phyloP scores from a whole-genome alignment of 768 basidiomycete genomes.

The Leccinum rimulosum region DNA sequence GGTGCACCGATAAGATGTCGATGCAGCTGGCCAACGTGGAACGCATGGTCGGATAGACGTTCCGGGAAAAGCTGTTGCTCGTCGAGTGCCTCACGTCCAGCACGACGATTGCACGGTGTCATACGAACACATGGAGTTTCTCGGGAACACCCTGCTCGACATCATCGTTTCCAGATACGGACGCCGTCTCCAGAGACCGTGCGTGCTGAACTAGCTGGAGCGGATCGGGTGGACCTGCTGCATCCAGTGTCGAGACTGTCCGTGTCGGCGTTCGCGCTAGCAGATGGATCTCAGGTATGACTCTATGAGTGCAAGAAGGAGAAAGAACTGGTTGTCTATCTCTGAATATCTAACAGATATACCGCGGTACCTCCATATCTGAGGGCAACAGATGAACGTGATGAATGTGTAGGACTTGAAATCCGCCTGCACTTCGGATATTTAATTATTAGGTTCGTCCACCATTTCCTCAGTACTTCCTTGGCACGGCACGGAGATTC shows the following conservation, averaged over 20 bases:
- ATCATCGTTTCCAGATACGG: slow-evolving; percentile 66
- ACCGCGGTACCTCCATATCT: no score
- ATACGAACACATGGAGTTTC: slow-evolving; percentile 75
- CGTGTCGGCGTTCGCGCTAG: slow-evolving; percentile 12
- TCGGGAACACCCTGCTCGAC: slow-evolving; percentile 72
- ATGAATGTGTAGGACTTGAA: no score
- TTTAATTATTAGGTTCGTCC: no score
- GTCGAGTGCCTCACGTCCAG: slow-evolving; percentile 71
- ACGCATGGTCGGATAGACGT: slow-evolving; percentile 43
- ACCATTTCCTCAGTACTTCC: no score
- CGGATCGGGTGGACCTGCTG: slow-evolving; percentile 69
- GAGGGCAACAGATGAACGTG: no score
- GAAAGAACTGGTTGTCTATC: slow-evolving; percentile 45
- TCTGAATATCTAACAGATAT: no score
- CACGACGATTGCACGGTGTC: slow-evolving; percentile 61
- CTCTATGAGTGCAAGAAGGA: slow-evolving; percentile 21
- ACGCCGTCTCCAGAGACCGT: slow-evolving; percentile 44
- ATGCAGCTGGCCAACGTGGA: slow-evolving; percentile 56
- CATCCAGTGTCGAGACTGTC: slow-evolving; percentile 69
- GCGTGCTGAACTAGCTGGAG: slow-evolving; percentile 57
- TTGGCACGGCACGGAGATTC: no score
- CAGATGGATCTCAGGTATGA: slow-evolving; percentile 45
- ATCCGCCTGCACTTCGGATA: no score
- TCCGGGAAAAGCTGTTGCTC: slow-evolving; percentile 57
- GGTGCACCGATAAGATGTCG: no score